phyloP scores from a whole-genome alignment of 805 yeast genomes.

The Saccharomycodes ludwigii region DNA sequence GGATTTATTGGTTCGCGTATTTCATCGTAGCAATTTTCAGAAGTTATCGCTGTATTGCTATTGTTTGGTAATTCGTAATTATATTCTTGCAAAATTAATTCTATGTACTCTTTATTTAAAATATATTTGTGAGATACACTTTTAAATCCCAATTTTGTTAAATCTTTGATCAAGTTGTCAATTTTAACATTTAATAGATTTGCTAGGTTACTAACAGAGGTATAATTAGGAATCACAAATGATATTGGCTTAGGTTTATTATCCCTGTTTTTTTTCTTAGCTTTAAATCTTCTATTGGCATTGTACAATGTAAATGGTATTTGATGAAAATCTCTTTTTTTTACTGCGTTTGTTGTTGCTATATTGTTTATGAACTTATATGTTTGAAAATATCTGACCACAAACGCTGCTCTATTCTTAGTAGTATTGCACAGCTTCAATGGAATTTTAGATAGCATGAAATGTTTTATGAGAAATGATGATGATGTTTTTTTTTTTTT shows the following conservation, averaged over 20 bases:
- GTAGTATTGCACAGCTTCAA: too few species aligned
- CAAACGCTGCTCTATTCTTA: too few species aligned
- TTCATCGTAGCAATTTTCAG: slow-evolving; percentile 45
- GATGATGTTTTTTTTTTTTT: too few species aligned
- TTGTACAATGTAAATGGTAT: too few species aligned
- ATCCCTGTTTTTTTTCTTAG: slow-evolving; percentile 8
- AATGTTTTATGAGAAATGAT: too few species aligned
- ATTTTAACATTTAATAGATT: slow-evolving; percentile 56
- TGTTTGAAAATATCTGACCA: too few species aligned
- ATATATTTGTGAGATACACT: slow-evolving; percentile 59
- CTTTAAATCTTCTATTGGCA: too few species aligned
- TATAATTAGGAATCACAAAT: slow-evolving; percentile 52
- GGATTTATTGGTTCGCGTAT: slow-evolving; percentile 44
- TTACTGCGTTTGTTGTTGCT: too few species aligned
- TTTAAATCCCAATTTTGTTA: slow-evolving; percentile 64
- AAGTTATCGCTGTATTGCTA: slow-evolving; percentile 29
- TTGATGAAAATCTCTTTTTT: too few species aligned
- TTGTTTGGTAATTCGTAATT: slow-evolving; percentile 45
- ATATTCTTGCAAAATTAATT: slow-evolving; percentile 78
- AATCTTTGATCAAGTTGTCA: slow-evolving; percentile 41
- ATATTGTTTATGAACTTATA: too few species aligned
- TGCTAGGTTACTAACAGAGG: slow-evolving; percentile 71
- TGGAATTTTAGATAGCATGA: too few species aligned
- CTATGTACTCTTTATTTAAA: slow-evolving; percentile 75
- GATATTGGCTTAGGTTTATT: slow-evolving; percentile 11